Base-by-base conservation (phyloP, 306 rosid genomes). In the Lathyrus aphaca region DNA sequence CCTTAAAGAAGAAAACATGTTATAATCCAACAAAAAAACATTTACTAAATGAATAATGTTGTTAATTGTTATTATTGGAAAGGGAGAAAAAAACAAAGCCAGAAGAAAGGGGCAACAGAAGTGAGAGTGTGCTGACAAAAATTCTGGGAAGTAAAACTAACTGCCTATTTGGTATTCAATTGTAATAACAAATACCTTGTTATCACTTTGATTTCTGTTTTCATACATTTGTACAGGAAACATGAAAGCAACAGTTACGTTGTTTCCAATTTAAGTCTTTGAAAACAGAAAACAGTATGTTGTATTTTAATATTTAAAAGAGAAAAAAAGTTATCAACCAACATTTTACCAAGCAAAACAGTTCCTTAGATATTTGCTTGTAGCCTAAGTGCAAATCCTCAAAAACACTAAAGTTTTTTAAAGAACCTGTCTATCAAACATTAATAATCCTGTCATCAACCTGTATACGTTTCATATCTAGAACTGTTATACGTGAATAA, bases 371-470 rank as follows among this genome's bases (percentile, higher is more conserved):
- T 2, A 29, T 60, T 68, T 37, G 40, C 64, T 48, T 50, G 38
- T 40, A 64, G 29, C 71, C 60, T 69, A 61, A 44, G 53, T 12
- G 56, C 21, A 38, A 72, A 68, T 59, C 72, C 78, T 66, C 32
- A 16, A 46, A 38, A 59, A 16, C 75, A 54, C 68, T 53, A 45
- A 66, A 66, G 43, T 70, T 43, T 70, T 43, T 72, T 19, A 72
- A 54, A 25, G 54, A 53, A 54, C 66, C 64, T 30, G 21, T 73
- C 66, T 40, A 66, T 16, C 38, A 44, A 67, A 73, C 7, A 18
- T 19, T 15, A 68, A 74, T 53, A 39, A 73, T 66, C 50, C 19
- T 60, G 71, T 32, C 54, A 74, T 62, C 49, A 50, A 61, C 39
- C 56, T 55, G 30, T 39, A 42, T 9, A 55, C n/a, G 7, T 25